Base-by-base conservation (phyloP, 1,284 basidiomycete species). In the Tilletia caries region DNA sequence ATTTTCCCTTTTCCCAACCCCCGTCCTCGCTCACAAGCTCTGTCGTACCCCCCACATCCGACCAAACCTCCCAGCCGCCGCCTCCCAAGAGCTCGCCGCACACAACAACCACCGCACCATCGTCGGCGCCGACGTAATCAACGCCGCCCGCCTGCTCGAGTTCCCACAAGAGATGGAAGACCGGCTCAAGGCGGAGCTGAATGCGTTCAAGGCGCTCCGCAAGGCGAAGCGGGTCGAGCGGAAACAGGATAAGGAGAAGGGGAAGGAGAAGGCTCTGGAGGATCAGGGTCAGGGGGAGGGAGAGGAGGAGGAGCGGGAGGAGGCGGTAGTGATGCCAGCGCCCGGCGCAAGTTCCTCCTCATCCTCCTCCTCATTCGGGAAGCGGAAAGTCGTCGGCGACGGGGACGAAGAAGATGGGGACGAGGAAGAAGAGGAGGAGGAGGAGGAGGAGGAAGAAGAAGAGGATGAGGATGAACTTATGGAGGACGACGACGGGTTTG, bases 241-340 rank as follows among this genome's bases (percentile, higher is more conserved):
- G 25, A 34, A 29, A 29, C 27, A 29, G 54, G 50, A 64, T 20
- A 66, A 68, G 66, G 25, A 37, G 58, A 48, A 72, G 48, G 50
- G 32, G 23, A 32, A 69, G 62, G 66, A 44, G 8, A 62, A 74
- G 44, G 64, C 67, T 60, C 54, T 65, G 20, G 67, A 44, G 43
- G 46, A 50, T 27, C 54, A 32, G 62, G 25, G n/a, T n/a, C n/a
- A 64, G 33, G 66, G 65, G 68, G 65, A 67, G 62, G 52, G 18
- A 10, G 66, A 65, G 34, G 50, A 65, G 64, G 25, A 27, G 27
- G 13, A 58, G 29, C n/a, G 48, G 44, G 37, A 13, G 15, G n/a
- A 60, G 23, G 58, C 52, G 32, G 18, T 4, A 27, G 48, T 37
- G 29, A 33, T 10, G 29, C 34, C 10, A 6, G 48, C 44, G 32